These are phyloP conservation scores for Flaveria ramosissima DNA, from an alignment of 129 eudicot species.

Conservation along the genomic window DNA sequence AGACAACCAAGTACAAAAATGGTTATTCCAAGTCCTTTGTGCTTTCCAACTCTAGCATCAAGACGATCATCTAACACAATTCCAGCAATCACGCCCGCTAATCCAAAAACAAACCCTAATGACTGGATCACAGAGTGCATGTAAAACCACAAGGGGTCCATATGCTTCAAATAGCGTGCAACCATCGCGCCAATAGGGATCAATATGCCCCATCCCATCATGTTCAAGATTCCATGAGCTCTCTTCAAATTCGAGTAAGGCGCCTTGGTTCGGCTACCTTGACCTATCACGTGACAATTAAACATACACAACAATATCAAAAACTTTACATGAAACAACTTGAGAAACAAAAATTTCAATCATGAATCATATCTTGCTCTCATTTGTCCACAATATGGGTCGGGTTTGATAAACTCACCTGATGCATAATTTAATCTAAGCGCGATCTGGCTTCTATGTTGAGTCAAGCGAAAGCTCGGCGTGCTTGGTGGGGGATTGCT, in stretches of 20 bases:
- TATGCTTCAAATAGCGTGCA: constrained; percentile 60
- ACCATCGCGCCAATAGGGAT: constrained; percentile 65
- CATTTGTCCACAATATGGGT: background rate
- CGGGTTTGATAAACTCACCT: constrained; percentile 39
- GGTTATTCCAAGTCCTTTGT: constrained; percentile 71
- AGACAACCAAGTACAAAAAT: constrained; percentile 69
- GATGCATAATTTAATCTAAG: constrained; percentile 54
- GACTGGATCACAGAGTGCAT: constrained; percentile 54
- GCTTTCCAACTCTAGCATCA: constrained; percentile 39
- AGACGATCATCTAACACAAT: constrained; percentile 57
- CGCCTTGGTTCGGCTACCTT: constrained; percentile 42
- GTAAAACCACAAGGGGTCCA: constrained; percentile 81
- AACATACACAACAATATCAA: background rate
- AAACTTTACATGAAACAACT: background rate
- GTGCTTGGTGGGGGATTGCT: constrained; percentile 29
- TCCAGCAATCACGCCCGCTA: constrained; percentile 64
- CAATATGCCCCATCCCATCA: constrained; percentile 83
- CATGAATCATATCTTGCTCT: background rate
- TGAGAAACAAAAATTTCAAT: background rate
- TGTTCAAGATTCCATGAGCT: constrained; percentile 78
- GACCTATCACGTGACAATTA: constrained; percentile 43
- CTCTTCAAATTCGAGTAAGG: constrained; percentile 55
- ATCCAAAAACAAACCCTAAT: constrained; percentile 64
- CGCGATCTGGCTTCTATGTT: constrained; percentile 39
- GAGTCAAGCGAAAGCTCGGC: constrained; percentile 37